Evolutionary conservation across 768 basidiomycete genomes (phyloP).

Genomic region (Boletales sp.): DNA sequence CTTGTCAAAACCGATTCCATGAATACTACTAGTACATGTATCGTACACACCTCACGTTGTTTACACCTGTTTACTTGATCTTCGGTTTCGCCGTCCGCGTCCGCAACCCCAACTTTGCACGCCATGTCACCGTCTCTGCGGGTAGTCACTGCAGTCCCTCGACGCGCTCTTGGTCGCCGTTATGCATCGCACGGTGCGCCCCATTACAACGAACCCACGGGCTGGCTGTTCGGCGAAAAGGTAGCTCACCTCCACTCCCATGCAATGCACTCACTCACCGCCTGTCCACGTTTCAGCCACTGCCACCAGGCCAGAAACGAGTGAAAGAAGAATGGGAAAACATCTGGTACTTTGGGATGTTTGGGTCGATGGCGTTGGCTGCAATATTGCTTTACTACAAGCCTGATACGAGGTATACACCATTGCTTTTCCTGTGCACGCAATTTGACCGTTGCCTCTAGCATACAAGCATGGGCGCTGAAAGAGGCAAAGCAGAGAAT

Average conservation of each 20-base stretch:
- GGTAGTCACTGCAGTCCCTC: conserved; percentile 14
- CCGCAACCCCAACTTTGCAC: neutral
- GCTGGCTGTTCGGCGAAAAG: conserved; percentile 87
- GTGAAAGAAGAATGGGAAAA: conserved; percentile 90
- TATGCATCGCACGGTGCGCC: conserved; percentile 76
- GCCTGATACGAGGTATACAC: conserved; percentile 82
- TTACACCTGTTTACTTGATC: conserved; percentile 22
- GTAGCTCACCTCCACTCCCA: conserved; percentile 34
- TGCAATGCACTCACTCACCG: neutral
- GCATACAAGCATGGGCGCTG: conserved; percentile 91
- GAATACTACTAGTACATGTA: neutral
- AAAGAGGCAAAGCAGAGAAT: conserved; percentile 85
- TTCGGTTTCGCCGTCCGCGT: conserved; percentile 3
- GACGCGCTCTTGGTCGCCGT: conserved; percentile 36
- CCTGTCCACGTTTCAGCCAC: conserved; percentile 47
- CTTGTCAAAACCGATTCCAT: conserved; percentile 28
- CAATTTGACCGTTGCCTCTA: conserved; percentile 29
- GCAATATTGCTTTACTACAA: conserved; percentile 83
- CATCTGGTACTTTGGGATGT: conserved; percentile 90
- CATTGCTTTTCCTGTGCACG: neutral
- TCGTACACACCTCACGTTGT: conserved; percentile 5
- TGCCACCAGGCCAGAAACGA: conserved; percentile 76
- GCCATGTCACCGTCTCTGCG: conserved; percentile 51
- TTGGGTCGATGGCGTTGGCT: conserved; percentile 77
- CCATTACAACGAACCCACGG: conserved; percentile 85